phyloP scores from a whole-genome alignment of 768 basidiomycete species.

The Hypholoma fasciculare region DNA sequence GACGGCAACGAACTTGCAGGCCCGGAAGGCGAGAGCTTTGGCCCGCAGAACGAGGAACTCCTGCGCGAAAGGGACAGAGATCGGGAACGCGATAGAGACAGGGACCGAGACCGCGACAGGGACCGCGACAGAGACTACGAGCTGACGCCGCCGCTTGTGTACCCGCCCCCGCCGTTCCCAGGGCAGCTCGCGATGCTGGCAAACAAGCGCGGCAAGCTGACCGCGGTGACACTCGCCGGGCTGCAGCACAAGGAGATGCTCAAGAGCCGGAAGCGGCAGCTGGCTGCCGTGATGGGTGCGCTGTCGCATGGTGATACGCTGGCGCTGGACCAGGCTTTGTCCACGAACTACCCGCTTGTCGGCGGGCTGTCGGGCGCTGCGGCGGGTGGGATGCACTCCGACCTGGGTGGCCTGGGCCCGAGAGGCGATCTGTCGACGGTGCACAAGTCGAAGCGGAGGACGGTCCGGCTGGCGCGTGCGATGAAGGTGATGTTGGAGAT shows the following conservation, averaged over 20 bases:
- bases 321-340: slow-evolving; percentile 77
- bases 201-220: slow-evolving; percentile 43
- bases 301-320: slow-evolving; percentile 68
- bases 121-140: slow-evolving; percentile 16
- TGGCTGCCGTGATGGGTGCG: slow-evolving; percentile 69
- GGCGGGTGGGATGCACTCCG: slow-evolving; percentile 3
- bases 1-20: slow-evolving; percentile 7
- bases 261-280: slow-evolving; percentile 65
- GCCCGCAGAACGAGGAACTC: slow-evolving; percentile 8
- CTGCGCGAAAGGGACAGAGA: slow-evolving; percentile 17
- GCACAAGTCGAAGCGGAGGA: slow-evolving; percentile 56
- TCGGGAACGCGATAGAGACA: slow-evolving; percentile 10
- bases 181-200: slow-evolving; percentile 22
- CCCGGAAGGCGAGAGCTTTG: slow-evolving; percentile 4
- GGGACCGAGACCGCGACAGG: slow-evolving; percentile 16
- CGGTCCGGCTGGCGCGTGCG: slow-evolving; percentile 44
- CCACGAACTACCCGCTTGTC: slow-evolving; percentile 37
- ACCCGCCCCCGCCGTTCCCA: slow-evolving; percentile 24
- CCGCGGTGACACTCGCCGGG: slow-evolving; percentile 64
- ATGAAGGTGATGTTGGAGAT: slow-evolving; percentile 42
- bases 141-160: slow-evolving; percentile 9
- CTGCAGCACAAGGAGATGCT: slow-evolving; percentile 77
- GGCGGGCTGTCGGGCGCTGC: slow-evolving; percentile 9
- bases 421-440: slow-evolving; percentile 31
- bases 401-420: slow-evolving; percentile 2